phyloP scores from a whole-genome alignment of 116 monocot species.

The Papilionanthe hybrid region DNA sequence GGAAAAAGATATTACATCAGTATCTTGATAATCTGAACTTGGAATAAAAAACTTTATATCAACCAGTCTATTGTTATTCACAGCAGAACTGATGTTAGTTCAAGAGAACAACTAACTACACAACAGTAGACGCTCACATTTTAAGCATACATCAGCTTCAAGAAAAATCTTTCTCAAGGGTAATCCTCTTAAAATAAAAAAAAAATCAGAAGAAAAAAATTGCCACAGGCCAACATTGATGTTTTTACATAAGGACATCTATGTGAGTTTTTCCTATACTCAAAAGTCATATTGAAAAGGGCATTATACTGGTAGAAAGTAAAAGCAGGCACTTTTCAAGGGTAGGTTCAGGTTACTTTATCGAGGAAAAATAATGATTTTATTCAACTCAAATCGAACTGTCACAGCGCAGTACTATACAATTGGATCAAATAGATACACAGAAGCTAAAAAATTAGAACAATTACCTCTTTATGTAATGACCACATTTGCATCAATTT shows the following conservation, averaged over 20 bases:
- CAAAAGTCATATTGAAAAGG: neutral
- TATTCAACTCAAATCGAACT: neutral
- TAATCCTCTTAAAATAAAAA: neutral
- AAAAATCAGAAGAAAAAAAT: neutral
- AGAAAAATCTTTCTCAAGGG: neutral
- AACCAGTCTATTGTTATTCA: neutral
- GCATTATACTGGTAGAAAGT: neutral
- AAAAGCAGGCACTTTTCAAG: neutral
- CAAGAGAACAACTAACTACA: neutral
- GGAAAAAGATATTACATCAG: neutral
- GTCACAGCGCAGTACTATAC: too few species aligned
- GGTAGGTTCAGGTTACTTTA: neutral
- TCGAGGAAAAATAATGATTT: neutral
- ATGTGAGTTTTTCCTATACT: neutral
- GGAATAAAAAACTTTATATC: neutral
- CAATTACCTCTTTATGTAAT: neutral
- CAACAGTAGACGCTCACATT: neutral
- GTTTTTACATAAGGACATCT: neutral
- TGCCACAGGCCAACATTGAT: neutral
- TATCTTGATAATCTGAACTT: neutral
- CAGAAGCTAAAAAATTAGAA: neutral
- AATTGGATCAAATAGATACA: neutral
- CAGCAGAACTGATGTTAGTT: neutral
- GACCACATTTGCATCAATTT: slow-evolving; percentile 21
- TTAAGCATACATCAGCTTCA: neutral